Evolutionary conservation across 225 moss, liverwort and hornwort species (phyloP).

Genomic region (Straminergon stramineum): DNA sequence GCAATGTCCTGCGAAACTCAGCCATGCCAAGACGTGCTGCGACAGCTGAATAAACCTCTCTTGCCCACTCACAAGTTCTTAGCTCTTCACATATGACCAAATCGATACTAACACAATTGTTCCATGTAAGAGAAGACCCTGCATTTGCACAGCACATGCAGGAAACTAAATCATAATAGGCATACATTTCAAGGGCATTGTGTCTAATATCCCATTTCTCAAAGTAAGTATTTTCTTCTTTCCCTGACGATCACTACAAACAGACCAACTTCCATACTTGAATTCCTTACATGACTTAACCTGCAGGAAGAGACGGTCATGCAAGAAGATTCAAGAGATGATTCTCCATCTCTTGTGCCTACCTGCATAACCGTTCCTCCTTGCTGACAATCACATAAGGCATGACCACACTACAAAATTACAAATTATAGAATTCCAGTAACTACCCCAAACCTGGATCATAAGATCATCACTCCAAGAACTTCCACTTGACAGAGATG

Average conservation of each 20-base stretch:
- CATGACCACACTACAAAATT: background rate
- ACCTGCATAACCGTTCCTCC: slow-evolving; percentile 37
- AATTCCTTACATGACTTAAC: slow-evolving; percentile 3
- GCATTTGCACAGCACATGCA: background rate
- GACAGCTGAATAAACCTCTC: background rate
- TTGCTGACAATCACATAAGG: slow-evolving; percentile 14
- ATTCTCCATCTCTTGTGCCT: slow-evolving; percentile 21
- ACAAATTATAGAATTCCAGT: background rate
- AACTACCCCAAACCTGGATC: slow-evolving; percentile 17
- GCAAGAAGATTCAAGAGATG: slow-evolving; percentile 39
- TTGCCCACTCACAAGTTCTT: background rate
- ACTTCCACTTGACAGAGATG: background rate
- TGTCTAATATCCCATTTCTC: background rate
- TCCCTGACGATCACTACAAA: background rate
- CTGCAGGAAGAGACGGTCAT: slow-evolving; percentile 64
- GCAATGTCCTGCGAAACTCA: background rate
- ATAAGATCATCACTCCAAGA: slow-evolving; percentile 8
- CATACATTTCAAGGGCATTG: background rate
- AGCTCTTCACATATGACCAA: background rate
- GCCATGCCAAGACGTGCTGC: background rate
- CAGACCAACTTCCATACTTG: no score
- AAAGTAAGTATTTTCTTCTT: background rate
- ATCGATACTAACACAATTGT: background rate
- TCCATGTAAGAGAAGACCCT: background rate
- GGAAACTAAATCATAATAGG: background rate